A percentile compares a stretch with the other conserved stretches of the same genome.
phyloP scores from a whole-genome alignment of 2,329 filamentous ascomycete genomes.

The Alternaria brassicicola region DNA sequence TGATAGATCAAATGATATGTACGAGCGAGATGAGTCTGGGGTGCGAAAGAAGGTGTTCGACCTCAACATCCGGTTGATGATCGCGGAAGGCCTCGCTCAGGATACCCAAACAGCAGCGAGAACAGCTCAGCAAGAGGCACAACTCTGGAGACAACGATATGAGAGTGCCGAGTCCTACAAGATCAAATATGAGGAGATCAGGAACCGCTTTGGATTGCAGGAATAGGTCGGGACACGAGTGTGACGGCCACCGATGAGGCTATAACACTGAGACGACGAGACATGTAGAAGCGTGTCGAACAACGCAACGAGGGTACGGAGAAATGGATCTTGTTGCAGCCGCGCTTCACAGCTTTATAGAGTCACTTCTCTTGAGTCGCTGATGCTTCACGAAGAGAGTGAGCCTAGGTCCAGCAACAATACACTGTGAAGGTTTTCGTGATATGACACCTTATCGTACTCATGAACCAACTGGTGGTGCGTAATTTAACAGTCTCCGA shows the following conservation, averaged over 20 bases:
- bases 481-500: no score
- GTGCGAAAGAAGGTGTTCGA: background rate
- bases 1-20: background rate
- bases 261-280: background rate
- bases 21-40: background rate
- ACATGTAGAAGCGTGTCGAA: background rate
- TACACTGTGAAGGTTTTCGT: no score
- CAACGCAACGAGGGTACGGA: no score
- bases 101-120: background rate
- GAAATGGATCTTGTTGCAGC: no score
- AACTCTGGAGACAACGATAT: background rate
- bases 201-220: background rate
- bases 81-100: background rate
- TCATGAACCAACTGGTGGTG: no score
- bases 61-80: background rate
- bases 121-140: background rate
- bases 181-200: background rate
- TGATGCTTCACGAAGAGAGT: no score
- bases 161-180: background rate
- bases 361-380: no score
- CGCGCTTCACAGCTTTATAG: no score
- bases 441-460: no score
- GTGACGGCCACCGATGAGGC: background rate
- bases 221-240: background rate
- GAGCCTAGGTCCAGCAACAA: no score